phyloP scores from a whole-genome alignment of 1,284 basidiomycete genomes.

The Fistulinella staudtii region DNA sequence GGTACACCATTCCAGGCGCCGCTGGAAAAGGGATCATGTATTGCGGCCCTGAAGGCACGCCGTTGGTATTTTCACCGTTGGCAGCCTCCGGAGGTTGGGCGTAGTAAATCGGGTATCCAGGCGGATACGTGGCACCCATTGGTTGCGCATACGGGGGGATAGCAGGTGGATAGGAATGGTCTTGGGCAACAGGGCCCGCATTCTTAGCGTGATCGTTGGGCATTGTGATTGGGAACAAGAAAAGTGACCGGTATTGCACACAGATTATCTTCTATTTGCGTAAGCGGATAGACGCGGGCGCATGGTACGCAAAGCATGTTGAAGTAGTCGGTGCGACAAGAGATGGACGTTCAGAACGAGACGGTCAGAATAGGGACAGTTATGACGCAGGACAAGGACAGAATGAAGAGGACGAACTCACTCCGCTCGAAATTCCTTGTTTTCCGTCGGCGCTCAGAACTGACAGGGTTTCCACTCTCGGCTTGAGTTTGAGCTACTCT shows the following conservation, averaged over 20 bases:
- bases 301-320: slow-evolving; percentile 18
- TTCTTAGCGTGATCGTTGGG: slow-evolving; percentile 33
- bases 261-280: slow-evolving; percentile 27
- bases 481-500: slow-evolving; percentile 7
- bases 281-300: slow-evolving; percentile 31
- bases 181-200: slow-evolving; percentile 29
- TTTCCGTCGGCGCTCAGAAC: slow-evolving; percentile 38
- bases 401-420: slow-evolving; percentile 23
- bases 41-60: slow-evolving; percentile 41
- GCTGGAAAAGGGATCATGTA: slow-evolving; percentile 53
- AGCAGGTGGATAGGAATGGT: slow-evolving; percentile 26
- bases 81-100: slow-evolving; percentile 27
- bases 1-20: slow-evolving; percentile 61
- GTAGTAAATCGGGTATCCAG: slow-evolving; percentile 34
- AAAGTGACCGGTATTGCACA: slow-evolving; percentile 23
- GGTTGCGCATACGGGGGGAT: slow-evolving; percentile 31
- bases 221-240: slow-evolving; percentile 26
- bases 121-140: slow-evolving; percentile 29
- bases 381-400: background rate
- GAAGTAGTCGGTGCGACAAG: slow-evolving; percentile 8
- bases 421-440: slow-evolving; percentile 35
- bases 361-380: slow-evolving; percentile 1
- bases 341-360: slow-evolving; percentile 2
- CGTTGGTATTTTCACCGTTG: slow-evolving; percentile 43
- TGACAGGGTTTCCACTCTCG: slow-evolving; percentile 12